A percentile compares a stretch with the other conserved stretches of the same genome.
phyloP scores from a whole-genome alignment of 495 filamentous ascomycete species.

The Penicillium parvum region DNA sequence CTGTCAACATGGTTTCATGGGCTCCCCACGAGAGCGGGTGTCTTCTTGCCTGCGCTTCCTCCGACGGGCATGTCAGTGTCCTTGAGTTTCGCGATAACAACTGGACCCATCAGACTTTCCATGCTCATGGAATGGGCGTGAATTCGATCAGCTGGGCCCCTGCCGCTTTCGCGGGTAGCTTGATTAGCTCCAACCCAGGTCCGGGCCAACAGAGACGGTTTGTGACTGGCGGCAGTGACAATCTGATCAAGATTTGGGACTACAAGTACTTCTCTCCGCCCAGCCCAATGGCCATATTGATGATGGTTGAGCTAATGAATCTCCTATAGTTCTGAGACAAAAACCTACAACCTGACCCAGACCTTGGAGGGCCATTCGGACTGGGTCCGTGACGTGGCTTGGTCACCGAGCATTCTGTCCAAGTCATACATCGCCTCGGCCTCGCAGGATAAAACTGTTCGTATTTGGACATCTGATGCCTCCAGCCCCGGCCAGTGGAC shows the following conservation, averaged over 20 bases:
- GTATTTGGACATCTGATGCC: conserved; percentile 86
- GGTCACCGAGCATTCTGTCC: conserved; percentile 87
- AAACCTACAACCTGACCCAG: conserved; percentile 52
- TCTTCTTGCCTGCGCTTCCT: conserved; percentile 88
- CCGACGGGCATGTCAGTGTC: conserved; percentile 87
- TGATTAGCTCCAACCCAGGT: conserved; percentile 66
- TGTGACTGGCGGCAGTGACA: conserved; percentile 91
- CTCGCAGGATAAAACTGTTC: conserved; percentile 92
- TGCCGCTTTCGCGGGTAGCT: conserved; percentile 67
- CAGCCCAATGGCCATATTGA: no score
- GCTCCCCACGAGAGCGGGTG: conserved; percentile 94
- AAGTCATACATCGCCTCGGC: conserved; percentile 95
- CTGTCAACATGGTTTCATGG: conserved; percentile 95
- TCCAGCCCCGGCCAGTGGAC: conserved; percentile 65
- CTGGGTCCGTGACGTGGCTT: conserved; percentile 98
- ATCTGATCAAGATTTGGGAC: conserved; percentile 86
- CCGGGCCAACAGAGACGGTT: conserved; percentile 66
- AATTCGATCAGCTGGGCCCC: conserved; percentile 97
- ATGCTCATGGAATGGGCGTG: conserved; percentile 86
- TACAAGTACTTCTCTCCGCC: conserved; percentile 50
- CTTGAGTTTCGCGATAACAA: conserved; percentile 94
- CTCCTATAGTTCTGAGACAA: conserved; percentile 44
- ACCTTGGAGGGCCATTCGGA: conserved; percentile 76
- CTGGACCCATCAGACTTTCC: conserved; percentile 81
- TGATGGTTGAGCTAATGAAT: conserved; percentile 12